Evolutionary conservation across 345 rosid genomes (phyloP).

Genomic region (Populus pruinosa): DNA sequence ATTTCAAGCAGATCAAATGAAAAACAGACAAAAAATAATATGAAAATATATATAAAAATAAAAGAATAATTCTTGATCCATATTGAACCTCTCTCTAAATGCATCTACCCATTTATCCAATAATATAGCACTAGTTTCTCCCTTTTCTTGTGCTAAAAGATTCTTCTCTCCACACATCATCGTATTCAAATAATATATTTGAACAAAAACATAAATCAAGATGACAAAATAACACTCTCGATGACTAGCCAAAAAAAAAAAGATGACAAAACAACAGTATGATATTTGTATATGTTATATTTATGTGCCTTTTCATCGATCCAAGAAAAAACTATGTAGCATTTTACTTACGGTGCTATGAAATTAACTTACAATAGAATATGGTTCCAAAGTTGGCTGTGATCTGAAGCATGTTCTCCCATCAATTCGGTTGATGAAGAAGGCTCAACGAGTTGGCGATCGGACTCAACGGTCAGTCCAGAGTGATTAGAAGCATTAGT

Average conservation of each 20-base stretch:
- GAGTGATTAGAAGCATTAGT: conserved; percentile 62
- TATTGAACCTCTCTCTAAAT: neutral
- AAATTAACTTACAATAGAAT: conserved; percentile 55
- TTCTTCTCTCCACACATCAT: conserved; percentile 15
- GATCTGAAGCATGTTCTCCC: conserved; percentile 52
- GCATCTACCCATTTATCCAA: neutral
- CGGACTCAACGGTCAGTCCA: conserved; percentile 53
- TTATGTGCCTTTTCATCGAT: neutral
- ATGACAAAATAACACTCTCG: neutral
- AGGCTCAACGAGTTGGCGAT: conserved; percentile 37
- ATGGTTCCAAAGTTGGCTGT: conserved; percentile 59
- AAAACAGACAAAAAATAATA: neutral
- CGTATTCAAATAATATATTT: neutral
- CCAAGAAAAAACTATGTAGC: neutral
- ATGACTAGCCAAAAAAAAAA: neutral
- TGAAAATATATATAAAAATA: neutral
- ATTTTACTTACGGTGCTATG: neutral
- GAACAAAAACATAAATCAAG: neutral
- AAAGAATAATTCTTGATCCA: neutral
- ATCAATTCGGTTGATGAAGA: conserved; percentile 45
- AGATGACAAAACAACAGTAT: neutral
- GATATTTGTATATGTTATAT: neutral
- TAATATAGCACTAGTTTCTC: neutral
- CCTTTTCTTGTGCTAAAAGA: conserved; percentile 2
- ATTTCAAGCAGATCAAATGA: neutral